These are phyloP conservation scores for Tephrocybe rancida DNA, from an alignment of 768 basidiomycete genomes.

Conservation along the genomic window DNA sequence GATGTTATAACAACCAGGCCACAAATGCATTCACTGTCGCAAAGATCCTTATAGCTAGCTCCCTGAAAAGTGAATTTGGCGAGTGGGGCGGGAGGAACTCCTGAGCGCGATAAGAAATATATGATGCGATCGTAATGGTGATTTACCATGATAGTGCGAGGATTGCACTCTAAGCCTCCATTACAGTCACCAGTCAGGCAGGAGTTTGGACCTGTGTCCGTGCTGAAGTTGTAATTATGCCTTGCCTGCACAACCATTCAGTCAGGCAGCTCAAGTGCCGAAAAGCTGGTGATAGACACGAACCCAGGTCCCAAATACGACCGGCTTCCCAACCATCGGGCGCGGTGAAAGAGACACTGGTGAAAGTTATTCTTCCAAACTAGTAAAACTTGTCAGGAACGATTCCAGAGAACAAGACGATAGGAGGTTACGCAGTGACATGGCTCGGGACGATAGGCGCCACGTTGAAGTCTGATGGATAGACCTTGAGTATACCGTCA, in stretches of 20 bases:
- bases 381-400: constrained; percentile 1
- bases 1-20: no score
- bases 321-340: constrained; percentile 52
- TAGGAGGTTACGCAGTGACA: constrained; percentile 31
- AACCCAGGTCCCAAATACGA: constrained; percentile 45
- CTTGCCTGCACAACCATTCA: constrained; percentile 45
- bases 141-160: constrained; percentile 46
- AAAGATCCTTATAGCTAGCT: constrained; percentile 49
- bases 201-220: constrained; percentile 50
- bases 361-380: constrained; percentile 31
- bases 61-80: constrained; percentile 64
- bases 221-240: constrained; percentile 60
- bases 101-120: constrained; percentile 18
- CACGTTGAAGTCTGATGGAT: constrained; percentile 30
- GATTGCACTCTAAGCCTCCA: constrained; percentile 61
- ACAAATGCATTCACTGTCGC: constrained; percentile 47
- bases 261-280: neutral
- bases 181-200: constrained; percentile 69
- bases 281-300: neutral
- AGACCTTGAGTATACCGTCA: neutral
- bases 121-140: neutral
- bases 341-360: constrained; percentile 40
- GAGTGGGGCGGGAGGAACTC: constrained; percentile 64
- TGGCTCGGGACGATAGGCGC: constrained; percentile 10
- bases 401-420: neutral